Conservation (phyloP, 208 protist species). For the Leishmania arabica region DNA sequence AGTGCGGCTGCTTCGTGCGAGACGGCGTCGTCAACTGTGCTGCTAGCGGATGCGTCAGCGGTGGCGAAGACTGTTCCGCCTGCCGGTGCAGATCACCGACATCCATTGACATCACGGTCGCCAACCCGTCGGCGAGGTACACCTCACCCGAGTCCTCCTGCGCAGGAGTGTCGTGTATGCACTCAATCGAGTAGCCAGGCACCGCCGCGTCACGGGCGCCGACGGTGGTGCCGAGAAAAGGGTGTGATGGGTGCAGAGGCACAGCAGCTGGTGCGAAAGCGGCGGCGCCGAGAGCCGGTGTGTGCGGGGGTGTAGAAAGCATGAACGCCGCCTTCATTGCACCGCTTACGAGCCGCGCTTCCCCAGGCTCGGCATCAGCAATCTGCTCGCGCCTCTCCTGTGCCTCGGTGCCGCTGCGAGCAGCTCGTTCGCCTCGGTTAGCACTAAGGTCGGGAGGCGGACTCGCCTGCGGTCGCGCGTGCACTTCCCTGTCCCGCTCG, state of each 20-base stretch:
- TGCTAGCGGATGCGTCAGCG: background rate
- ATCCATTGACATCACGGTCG: slow-evolving; percentile 19
- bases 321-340: slow-evolving; percentile 10
- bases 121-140: slow-evolving; percentile 18
- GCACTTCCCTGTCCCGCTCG: slow-evolving; percentile 18
- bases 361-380: background rate
- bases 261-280: slow-evolving; percentile 2
- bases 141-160: background rate
- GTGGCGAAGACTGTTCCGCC: background rate
- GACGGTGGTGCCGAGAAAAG: slow-evolving; percentile 7
- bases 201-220: background rate
- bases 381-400: background rate
- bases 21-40: background rate
- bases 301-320: background rate
- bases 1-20: background rate
- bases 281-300: background rate
- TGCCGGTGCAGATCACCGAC: background rate
- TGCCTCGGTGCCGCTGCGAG: background rate
- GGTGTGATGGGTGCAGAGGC: slow-evolving; percentile 17
- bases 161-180: background rate
- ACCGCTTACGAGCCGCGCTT: background rate
- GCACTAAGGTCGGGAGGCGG: background rate
- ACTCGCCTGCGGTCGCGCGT: background rate
- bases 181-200: background rate
- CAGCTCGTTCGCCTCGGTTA: too few relatives aligned